phyloP scores from a whole-genome alignment of 2,329 filamentous ascomycete genomes.

The Trichoderma hamatum region DNA sequence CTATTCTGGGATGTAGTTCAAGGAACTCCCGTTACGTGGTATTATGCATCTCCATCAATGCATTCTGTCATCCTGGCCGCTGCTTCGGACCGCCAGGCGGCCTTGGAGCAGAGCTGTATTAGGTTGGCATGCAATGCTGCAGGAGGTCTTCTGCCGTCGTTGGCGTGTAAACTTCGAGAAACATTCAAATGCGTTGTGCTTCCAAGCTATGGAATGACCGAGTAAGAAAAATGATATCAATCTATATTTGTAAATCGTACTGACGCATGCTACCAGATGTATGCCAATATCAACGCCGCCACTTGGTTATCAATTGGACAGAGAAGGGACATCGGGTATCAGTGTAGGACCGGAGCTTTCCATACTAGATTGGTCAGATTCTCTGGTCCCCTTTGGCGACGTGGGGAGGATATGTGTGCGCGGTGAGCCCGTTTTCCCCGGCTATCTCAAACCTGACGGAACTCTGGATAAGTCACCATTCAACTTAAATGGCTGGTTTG shows the following conservation, averaged over 20 bases:
- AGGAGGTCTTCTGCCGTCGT: conserved; percentile 54
- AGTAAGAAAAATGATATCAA: conserved; percentile 40
- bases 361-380: conserved; percentile 50
- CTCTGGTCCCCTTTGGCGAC: conserved; percentile 36
- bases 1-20: conserved; percentile 60
- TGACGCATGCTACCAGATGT: conserved; percentile 40
- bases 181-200: conserved; percentile 56
- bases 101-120: conserved; percentile 48
- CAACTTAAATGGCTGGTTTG: conserved; percentile 54
- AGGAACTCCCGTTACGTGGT: conserved; percentile 55
- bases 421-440: conserved; percentile 54
- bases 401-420: conserved; percentile 56
- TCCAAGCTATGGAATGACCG: conserved; percentile 63
- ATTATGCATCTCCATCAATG: conserved; percentile 62
- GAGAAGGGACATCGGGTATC: conserved; percentile 56
- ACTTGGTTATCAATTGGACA: conserved; percentile 54
- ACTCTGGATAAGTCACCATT: conserved; percentile 51
- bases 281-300: conserved; percentile 62
- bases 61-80: conserved; percentile 57
- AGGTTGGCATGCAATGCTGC: conserved; percentile 60
- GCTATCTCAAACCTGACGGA: conserved; percentile 51
- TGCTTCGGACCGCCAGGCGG: conserved; percentile 44
- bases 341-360: conserved; percentile 55
- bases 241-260: background rate
- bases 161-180: conserved; percentile 52